phyloP scores from a whole-genome alignment of 306 rosid species.

The Arachis hypogaea region DNA sequence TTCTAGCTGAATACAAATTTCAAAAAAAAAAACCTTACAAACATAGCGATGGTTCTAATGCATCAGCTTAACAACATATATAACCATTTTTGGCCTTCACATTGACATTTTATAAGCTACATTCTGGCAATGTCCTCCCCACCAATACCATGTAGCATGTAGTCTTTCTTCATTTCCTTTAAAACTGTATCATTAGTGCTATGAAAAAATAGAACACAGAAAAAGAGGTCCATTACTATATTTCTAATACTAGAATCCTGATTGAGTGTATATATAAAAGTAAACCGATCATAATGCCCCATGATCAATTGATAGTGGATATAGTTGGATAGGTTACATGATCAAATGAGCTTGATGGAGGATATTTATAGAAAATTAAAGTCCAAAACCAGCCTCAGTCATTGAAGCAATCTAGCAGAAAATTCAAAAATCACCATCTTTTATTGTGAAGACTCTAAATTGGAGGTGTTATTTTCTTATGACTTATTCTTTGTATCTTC shows the following conservation, averaged over 20 bases:
- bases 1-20: constrained; percentile 28
- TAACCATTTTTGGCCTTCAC: constrained; percentile 10
- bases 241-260: neutral
- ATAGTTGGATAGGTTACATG: constrained; percentile 2
- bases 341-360: neutral
- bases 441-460: constrained; percentile 37
- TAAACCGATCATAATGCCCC: neutral
- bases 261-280: constrained; percentile 2
- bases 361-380: constrained; percentile 17
- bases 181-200: constrained; percentile 78
- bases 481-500: constrained; percentile 37
- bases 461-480: constrained; percentile 24
- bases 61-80: neutral
- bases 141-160: constrained; percentile 44
- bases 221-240: neutral
- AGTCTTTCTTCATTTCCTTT: constrained; percentile 83
- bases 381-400: neutral
- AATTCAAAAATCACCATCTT: constrained; percentile 1
- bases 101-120: constrained; percentile 26
- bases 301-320: neutral
- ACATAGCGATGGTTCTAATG: constrained; percentile 8
- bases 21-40: neutral
- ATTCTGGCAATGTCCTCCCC: constrained; percentile 48
- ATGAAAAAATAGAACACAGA: constrained; percentile 24
- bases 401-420: neutral